phyloP scores from a whole-genome alignment of 768 basidiomycete species.

The Boletus vermiculosoides region DNA sequence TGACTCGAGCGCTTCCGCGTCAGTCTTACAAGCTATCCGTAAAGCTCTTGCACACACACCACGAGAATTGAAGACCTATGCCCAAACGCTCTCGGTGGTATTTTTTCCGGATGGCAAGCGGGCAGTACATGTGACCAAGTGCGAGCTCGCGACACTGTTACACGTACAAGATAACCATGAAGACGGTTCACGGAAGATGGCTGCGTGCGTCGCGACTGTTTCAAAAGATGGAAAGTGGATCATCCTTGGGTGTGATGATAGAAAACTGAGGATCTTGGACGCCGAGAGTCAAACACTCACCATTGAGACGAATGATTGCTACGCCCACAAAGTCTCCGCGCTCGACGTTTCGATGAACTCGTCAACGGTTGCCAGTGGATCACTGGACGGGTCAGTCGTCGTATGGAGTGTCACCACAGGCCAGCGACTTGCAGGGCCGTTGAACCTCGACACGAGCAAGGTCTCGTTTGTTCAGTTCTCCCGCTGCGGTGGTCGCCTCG shows the following conservation, averaged over 20 bases:
- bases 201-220: neutral
- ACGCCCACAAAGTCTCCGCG: neutral
- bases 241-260: slow-evolving; percentile 1
- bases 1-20: neutral
- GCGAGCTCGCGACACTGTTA: neutral
- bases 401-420: neutral
- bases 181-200: neutral
- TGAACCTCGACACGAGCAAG: neutral
- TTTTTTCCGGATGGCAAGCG: slow-evolving; percentile 3
- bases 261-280: slow-evolving; percentile 3
- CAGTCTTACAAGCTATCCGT: neutral
- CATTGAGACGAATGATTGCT: neutral
- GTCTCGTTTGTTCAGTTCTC: slow-evolving; percentile 1
- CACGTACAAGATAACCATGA: neutral
- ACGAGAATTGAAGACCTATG: neutral
- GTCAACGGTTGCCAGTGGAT: neutral
- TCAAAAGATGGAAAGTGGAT: slow-evolving; percentile 4
- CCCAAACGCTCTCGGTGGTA: neutral
- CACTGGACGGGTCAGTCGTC: slow-evolving; percentile 3
- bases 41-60: neutral
- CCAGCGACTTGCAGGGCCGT: neutral
- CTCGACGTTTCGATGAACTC: slow-evolving; percentile 6
- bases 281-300: neutral
- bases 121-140: neutral
- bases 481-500: neutral